These are phyloP conservation scores for Chrysanthemum makinoi DNA, from an alignment of 129 eudicot species.

Conservation along the genomic window DNA sequence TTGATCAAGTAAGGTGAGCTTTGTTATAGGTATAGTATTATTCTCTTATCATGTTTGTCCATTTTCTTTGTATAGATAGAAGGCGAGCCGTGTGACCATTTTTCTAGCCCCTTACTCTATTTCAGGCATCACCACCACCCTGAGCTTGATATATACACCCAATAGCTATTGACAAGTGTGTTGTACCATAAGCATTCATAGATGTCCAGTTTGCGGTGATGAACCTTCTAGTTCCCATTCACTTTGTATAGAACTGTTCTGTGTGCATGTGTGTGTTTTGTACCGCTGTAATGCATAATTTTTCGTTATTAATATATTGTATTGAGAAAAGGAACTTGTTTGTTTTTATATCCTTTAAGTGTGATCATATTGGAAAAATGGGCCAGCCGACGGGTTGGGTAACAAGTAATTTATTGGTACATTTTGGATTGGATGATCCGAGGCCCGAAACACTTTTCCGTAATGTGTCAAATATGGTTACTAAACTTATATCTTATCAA, in stretches of 20 bases:
- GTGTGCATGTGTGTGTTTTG: slow-evolving; percentile 14
- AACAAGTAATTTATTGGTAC: too few relatives aligned
- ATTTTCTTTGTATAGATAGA: slow-evolving; percentile 27
- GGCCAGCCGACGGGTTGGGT: too few relatives aligned
- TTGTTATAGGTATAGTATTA: slow-evolving; percentile 13
- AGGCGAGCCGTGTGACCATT: slow-evolving; percentile 16
- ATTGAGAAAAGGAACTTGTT: not conserved
- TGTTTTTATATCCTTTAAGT: not conserved
- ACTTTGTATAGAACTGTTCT: slow-evolving; percentile 13
- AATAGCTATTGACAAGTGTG: not conserved
- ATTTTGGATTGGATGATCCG: not conserved
- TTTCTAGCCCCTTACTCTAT: not conserved
- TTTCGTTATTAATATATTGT: not conserved
- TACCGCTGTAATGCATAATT: not conserved
- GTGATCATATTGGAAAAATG: too few relatives aligned
- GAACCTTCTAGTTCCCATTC: slow-evolving; percentile 1
- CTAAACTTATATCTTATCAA: too few relatives aligned
- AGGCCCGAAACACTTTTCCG: too few relatives aligned
- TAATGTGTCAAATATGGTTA: too few relatives aligned
- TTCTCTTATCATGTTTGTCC: slow-evolving; percentile 18
- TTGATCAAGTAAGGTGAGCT: slow-evolving; percentile 10
- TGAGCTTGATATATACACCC: slow-evolving; percentile 17
- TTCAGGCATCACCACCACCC: slow-evolving; percentile 22
- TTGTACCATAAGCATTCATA: slow-evolving; percentile 31
- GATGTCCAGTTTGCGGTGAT: slow-evolving; percentile 26